Evolutionary conservation across 108 stramenopile genomes (phyloP).

Genomic region (Cylindrotheca fusiformis): DNA sequence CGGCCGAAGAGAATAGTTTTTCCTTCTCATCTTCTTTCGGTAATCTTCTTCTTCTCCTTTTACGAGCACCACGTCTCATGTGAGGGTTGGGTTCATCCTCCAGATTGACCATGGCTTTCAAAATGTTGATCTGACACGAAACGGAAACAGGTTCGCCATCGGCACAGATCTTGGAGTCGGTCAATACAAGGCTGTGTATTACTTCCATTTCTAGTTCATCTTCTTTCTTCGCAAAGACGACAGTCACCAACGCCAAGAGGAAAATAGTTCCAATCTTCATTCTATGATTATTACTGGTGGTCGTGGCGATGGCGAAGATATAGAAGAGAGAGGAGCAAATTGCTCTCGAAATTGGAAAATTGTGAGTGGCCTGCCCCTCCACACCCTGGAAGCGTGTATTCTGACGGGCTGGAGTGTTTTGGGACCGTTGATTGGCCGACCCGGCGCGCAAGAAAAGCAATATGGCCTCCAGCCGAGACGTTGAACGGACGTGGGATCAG

Average conservation of each 20-base stretch:
- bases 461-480: too few species aligned
- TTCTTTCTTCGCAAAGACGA: background rate
- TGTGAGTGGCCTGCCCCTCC: too few species aligned
- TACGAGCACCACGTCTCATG: background rate
- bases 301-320: too few species aligned
- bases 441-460: too few species aligned
- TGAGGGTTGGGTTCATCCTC: background rate
- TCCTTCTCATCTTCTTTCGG: background rate
- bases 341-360: too few species aligned
- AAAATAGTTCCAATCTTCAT: background rate
- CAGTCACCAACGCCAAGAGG: background rate
- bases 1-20: background rate
- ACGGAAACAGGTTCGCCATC: background rate
- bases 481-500: too few species aligned
- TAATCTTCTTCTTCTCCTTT: background rate
- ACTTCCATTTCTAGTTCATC: background rate
- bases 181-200: background rate
- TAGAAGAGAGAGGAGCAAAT: too few species aligned
- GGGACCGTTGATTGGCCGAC: too few species aligned
- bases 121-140: background rate
- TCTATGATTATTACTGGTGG: too few species aligned
- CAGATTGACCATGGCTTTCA: background rate
- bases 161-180: background rate
- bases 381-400: too few species aligned
- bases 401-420: too few species aligned